Evolutionary conservation across 768 basidiomycete genomes (phyloP).

Genomic region (Boletus huronensis): DNA sequence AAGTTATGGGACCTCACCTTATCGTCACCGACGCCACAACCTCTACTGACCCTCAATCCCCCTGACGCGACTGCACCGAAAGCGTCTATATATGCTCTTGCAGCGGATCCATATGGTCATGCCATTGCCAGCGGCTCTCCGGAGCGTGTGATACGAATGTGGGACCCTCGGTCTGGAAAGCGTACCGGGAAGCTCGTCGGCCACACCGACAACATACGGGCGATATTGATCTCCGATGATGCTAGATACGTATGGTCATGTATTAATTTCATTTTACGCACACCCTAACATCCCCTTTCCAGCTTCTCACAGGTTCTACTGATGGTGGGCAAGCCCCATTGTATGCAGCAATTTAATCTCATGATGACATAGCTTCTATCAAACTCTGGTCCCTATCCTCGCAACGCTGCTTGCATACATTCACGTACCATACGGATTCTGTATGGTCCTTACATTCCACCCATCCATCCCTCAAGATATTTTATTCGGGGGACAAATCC

Average conservation of each 20-base stretch:
- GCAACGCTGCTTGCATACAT: slow-evolving; percentile 92
- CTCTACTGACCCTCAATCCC: slow-evolving; percentile 63
- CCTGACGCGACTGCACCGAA: slow-evolving; percentile 65
- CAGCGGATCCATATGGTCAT: slow-evolving; percentile 74
- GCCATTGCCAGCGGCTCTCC: slow-evolving; percentile 88
- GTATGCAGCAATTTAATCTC: slow-evolving; percentile 7
- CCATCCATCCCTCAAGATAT: slow-evolving; percentile 81
- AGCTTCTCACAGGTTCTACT: slow-evolving; percentile 84
- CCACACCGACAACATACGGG: slow-evolving; percentile 95
- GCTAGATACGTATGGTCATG: slow-evolving; percentile 72
- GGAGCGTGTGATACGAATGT: slow-evolving; percentile 84
- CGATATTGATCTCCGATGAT: slow-evolving; percentile 86
- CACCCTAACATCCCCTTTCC: slow-evolving; percentile 3
- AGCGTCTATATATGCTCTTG: slow-evolving; percentile 74
- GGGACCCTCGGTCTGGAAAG: slow-evolving; percentile 89
- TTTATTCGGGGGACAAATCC: slow-evolving; percentile 92
- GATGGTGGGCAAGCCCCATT: slow-evolving; percentile 45
- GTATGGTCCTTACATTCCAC: slow-evolving; percentile 92
- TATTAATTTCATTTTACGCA: slow-evolving; percentile 3
- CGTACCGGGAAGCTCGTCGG: slow-evolving; percentile 85
- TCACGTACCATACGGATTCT: slow-evolving; percentile 90
- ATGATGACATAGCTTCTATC: slow-evolving; percentile 54
- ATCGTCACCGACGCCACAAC: slow-evolving; percentile 37
- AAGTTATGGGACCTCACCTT: slow-evolving; percentile 88
- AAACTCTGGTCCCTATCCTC: slow-evolving; percentile 92